These are phyloP conservation scores for Physaria fendleri DNA, from an alignment of 345 rosid species.

Conservation along the genomic window DNA sequence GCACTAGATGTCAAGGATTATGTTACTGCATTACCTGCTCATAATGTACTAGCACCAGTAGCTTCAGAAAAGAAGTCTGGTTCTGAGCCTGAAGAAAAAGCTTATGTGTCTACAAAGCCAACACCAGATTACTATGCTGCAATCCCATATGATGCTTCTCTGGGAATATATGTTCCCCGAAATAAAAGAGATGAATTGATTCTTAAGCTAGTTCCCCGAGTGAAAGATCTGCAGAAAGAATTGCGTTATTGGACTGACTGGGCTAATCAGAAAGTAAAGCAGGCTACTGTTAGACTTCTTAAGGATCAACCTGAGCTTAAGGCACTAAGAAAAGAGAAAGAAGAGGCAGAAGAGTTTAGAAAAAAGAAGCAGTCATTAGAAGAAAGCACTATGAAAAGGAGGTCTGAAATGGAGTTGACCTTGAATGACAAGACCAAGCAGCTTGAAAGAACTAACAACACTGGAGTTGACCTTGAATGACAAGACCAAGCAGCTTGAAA, in stretches of 20 bases:
- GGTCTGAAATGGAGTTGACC: slow-evolving; percentile 83
- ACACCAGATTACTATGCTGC: slow-evolving; percentile 34
- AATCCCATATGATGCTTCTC: slow-evolving; percentile 37
- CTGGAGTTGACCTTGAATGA: slow-evolving; percentile 75
- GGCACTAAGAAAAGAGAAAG: slow-evolving; percentile 76
- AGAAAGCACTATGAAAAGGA: slow-evolving; percentile 78
- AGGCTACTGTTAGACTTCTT: slow-evolving; percentile 78
- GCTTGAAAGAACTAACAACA: slow-evolving; percentile 62
- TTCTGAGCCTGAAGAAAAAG: slow-evolving; percentile 25
- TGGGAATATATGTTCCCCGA: slow-evolving; percentile 33
- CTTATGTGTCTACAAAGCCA: slow-evolving; percentile 33
- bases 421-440: slow-evolving; percentile 71
- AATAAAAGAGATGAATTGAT: slow-evolving; percentile 30
- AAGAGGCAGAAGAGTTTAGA: slow-evolving; percentile 73
- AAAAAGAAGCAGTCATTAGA: slow-evolving; percentile 72
- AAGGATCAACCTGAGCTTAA: slow-evolving; percentile 83
- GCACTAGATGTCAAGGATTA: slow-evolving; percentile 10
- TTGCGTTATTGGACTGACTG: slow-evolving; percentile 90
- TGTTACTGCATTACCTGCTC: slow-evolving; percentile 20
- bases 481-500: slow-evolving; percentile 74
- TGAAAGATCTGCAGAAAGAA: slow-evolving; percentile 40
- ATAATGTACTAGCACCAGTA: slow-evolving; percentile 14
- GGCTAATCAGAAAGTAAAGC: slow-evolving; percentile 97
- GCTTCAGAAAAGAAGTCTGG: slow-evolving; percentile 24
- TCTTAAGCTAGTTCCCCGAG: slow-evolving; percentile 27